These are phyloP conservation scores for Candida sanyiensis DNA, from an alignment of 805 yeast species.

Conservation along the genomic window DNA sequence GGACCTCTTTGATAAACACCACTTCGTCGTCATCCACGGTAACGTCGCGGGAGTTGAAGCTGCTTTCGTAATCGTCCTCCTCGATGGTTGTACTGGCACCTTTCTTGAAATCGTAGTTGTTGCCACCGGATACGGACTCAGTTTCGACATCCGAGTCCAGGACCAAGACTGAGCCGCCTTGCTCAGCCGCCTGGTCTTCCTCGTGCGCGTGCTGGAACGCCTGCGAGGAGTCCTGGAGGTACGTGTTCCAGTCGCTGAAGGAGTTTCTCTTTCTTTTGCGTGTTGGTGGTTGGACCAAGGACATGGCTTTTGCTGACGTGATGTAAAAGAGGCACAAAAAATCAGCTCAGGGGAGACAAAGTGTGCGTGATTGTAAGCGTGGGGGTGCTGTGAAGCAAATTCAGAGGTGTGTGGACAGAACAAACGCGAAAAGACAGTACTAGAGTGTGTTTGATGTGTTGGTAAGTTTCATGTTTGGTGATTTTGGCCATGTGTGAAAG, in stretches of 20 bases:
- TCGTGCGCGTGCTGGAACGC: constrained; percentile 10
- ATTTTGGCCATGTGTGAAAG: not conserved
- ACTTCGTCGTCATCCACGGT: constrained; percentile 14
- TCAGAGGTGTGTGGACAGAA: too few relatives aligned
- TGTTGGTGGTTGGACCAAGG: constrained; percentile 25
- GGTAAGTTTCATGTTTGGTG: too few relatives aligned
- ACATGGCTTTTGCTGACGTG: constrained; percentile 8
- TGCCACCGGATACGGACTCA: constrained; percentile 27
- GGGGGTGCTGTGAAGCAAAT: not conserved
- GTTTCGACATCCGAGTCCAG: constrained; percentile 38
- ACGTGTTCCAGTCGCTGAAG: constrained; percentile 26
- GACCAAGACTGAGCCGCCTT: constrained; percentile 29
- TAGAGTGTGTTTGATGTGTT: too few relatives aligned
- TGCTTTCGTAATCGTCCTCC: constrained; percentile 12
- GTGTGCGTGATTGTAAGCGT: not conserved
- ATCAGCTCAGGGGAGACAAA: not conserved
- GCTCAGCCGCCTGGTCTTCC: constrained; percentile 12
- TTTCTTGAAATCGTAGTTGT: constrained; percentile 14
- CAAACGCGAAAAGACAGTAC: too few relatives aligned
- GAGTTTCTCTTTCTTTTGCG: constrained; percentile 37
- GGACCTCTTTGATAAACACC: constrained; percentile 6
- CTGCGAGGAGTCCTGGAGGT: constrained; percentile 17
- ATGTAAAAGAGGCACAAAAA: not conserved
- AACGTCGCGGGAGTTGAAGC: not conserved
- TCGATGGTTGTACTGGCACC: constrained; percentile 11